Base-by-base conservation (phyloP, 2,329 filamentous ascomycete genomes). In the Aspergillus fumigatus region DNA sequence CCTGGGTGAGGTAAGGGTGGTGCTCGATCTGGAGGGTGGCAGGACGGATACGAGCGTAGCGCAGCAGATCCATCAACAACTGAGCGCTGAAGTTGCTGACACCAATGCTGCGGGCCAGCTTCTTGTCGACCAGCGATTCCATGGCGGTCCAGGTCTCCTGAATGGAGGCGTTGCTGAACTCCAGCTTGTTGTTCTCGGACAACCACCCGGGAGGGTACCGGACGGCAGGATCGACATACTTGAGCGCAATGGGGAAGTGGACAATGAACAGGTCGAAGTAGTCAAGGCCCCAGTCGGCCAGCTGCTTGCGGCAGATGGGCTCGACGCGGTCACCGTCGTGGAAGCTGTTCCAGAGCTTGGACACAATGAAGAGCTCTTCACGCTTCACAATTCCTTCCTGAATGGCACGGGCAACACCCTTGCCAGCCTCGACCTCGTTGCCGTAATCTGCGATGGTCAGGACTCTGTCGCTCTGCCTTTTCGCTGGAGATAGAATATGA, bases 331-430 rank as follows among this genome's bases (percentile, higher is more conserved):
- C 87, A 66, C 81, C 82, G 68, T 93, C 88, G 80, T 96, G 90
- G 84, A 92, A 96, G 64, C 87, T 87, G 80, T 93, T 92, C 91
- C 92, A 96, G 57, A 96, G 87, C 82, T 96, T 96, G 76, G 88
- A 91, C 62, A 92, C 89, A 71, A 96, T 86, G 84, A 96, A 96
- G 72, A 96, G 88, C 25, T 96, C 90, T 75, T 89, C 85, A 58
- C 90, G 88, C 80, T 87, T 91, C 65, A 92, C 89, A 57, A 93
- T 75, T 47, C 89, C 88, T 9, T 94, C 90, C 70, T 88, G 83
- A 76, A 94, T 90, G 68, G 90, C 90, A 65, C 88, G 88, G 58
- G 86, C 84, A 49, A 93, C 82, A 67, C 90, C 90, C 72, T 92
- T 78, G 57, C 89, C 90, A 62, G 83, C 85, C 75, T 92, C 88